Evolutionary conservation across 176 grass and related monocot species (phyloP).

Genomic region (Avena atlantica): DNA sequence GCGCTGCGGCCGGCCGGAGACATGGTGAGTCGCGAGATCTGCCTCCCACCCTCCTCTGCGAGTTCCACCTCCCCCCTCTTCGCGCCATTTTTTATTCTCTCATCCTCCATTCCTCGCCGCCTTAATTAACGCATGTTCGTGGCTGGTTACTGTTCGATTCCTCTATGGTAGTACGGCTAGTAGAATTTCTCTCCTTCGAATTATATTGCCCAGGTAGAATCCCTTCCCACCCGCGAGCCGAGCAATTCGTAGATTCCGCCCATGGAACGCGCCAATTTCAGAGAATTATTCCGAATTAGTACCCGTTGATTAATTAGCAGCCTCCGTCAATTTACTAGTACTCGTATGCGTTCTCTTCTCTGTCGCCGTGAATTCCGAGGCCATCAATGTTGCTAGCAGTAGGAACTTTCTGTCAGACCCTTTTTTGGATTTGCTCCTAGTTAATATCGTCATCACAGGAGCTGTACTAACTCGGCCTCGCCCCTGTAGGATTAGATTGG

Average conservation of each 20-base stretch:
- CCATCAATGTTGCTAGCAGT: slow-evolving; percentile 14
- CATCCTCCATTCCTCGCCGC: neutral
- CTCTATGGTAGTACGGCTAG: neutral
- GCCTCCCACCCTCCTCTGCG: neutral
- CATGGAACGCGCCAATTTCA: neutral
- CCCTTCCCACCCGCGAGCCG: too few relatives aligned
- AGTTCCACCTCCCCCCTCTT: neutral
- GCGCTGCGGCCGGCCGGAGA: neutral
- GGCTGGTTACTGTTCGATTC: slow-evolving; percentile 32
- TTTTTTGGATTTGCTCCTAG: neutral
- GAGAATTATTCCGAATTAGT: neutral
- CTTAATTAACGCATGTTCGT: neutral
- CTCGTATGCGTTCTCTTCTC: neutral
- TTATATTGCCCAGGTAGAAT: neutral
- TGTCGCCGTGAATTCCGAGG: slow-evolving; percentile 22
- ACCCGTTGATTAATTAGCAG: neutral
- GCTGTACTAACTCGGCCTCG: neutral
- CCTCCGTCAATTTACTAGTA: neutral
- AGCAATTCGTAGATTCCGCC: slow-evolving; percentile 1
- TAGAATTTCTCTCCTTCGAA: neutral
- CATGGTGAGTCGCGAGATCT: slow-evolving; percentile 58
- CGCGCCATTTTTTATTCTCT: neutral
- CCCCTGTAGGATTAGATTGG: neutral
- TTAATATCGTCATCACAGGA: neutral
- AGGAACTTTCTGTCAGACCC: neutral